These are phyloP conservation scores for Globisporangium cylindrosporum DNA, from an alignment of 352 stramenopile species.

Conservation along the genomic window DNA sequence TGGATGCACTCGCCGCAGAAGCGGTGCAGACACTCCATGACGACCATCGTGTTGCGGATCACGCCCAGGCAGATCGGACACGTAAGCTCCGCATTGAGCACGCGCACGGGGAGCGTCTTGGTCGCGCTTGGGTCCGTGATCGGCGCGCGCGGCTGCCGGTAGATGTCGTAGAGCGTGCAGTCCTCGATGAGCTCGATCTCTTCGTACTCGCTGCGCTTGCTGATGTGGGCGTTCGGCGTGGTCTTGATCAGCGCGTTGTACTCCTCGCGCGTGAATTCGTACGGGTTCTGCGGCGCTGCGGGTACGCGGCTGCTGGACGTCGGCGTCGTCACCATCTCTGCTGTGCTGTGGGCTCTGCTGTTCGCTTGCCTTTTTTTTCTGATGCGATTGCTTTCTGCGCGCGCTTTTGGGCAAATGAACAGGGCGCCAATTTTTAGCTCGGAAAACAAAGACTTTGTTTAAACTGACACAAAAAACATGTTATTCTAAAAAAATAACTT, in stretches of 20 bases:
- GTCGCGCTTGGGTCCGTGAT: slow-evolving; percentile 54
- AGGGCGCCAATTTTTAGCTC: neutral
- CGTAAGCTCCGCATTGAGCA: slow-evolving; percentile 80
- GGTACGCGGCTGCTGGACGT: neutral
- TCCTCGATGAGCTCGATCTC: slow-evolving; percentile 85
- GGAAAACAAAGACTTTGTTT: too few species aligned
- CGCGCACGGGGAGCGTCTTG: slow-evolving; percentile 57
- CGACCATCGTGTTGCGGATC: slow-evolving; percentile 79
- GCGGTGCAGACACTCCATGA: slow-evolving; percentile 91
- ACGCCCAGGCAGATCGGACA: slow-evolving; percentile 89
- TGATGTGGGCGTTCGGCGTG: slow-evolving; percentile 44
- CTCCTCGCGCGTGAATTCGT: slow-evolving; percentile 64
- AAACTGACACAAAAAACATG: too few species aligned
- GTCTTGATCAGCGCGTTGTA: slow-evolving; percentile 58
- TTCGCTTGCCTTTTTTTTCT: neutral
- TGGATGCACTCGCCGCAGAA: slow-evolving; percentile 91
- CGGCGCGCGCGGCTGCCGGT: slow-evolving; percentile 70
- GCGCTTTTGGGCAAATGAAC: neutral
- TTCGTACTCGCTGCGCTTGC: slow-evolving; percentile 78
- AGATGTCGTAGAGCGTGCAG: slow-evolving; percentile 89
- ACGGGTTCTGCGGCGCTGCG: slow-evolving; percentile 44
- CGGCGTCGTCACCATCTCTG: neutral
- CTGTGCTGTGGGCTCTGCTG: neutral
- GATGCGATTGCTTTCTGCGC: neutral
- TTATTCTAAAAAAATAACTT: too few species aligned